Percentiles rank a stretch among this genome's conserved stretches.
Conservation (phyloP, 1,284 basidiomycete genomes). For the Rhodotorula glutinis region DNA sequence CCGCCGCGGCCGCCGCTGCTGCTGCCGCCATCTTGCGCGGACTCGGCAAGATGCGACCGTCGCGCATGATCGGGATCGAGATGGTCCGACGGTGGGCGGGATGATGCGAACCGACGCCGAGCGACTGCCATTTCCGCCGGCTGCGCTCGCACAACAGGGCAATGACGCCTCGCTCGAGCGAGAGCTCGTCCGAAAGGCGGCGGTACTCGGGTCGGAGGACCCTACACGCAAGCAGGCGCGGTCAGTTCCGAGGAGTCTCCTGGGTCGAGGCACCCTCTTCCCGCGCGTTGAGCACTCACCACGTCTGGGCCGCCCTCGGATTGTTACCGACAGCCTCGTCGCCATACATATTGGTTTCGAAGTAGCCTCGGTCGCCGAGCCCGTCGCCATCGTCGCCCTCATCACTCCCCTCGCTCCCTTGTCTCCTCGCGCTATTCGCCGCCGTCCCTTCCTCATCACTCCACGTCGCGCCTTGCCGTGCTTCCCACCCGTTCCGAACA, state of each 20-base stretch:
- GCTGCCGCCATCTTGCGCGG: neutral
- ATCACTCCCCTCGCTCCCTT: conserved; percentile 1
- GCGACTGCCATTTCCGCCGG: conserved; percentile 36
- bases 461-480: conserved; percentile 1
- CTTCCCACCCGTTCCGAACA: neutral
- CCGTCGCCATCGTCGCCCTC: conserved; percentile 36
- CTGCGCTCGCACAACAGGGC: conserved; percentile 31
- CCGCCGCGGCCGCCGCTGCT: neutral
- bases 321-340: conserved; percentile 22
- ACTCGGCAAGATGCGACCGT: neutral
- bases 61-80: conserved; percentile 1
- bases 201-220: conserved; percentile 27
- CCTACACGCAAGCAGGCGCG: conserved; percentile 8
- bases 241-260: neutral
- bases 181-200: conserved; percentile 4
- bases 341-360: conserved; percentile 34
- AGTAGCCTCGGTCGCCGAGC: conserved; percentile 36
- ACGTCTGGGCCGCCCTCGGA: conserved; percentile 14
- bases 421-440: neutral
- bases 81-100: neutral
- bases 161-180: conserved; percentile 21
- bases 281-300: no score
- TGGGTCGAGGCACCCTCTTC: no score
- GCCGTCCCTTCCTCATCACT: conserved; percentile 17
- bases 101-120: conserved; percentile 30